Conservation (phyloP, 306 rosid genomes). For the Quercus mongolica region DNA sequence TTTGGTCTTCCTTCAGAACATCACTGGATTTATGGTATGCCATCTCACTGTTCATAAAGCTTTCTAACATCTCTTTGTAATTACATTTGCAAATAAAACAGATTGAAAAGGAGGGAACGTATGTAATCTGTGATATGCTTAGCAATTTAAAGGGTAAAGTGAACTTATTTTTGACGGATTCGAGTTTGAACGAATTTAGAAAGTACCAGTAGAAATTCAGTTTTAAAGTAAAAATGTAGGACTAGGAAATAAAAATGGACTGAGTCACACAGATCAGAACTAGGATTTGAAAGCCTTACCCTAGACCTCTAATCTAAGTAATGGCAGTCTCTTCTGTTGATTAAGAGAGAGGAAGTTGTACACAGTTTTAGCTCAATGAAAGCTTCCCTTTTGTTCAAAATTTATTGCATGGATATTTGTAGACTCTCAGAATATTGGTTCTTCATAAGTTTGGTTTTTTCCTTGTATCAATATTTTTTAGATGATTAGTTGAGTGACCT, state of each 20-base stretch:
- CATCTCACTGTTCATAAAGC: conserved; percentile 10
- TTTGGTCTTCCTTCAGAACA: conserved; percentile 92
- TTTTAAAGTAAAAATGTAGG: conserved; percentile 3
- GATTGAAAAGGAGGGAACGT: not conserved
- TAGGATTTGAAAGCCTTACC: not conserved
- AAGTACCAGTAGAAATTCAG: conserved; percentile 5
- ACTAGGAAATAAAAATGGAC: conserved; percentile 5
- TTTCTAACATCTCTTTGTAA: not conserved
- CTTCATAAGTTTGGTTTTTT: not conserved
- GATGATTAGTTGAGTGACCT: not conserved
- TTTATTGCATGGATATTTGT: not conserved
- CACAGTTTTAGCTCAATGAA: not conserved
- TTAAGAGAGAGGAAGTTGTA: not conserved
- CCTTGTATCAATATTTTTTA: not conserved
- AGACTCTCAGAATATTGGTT: not conserved
- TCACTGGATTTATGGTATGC: conserved; percentile 95
- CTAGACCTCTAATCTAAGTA: not conserved
- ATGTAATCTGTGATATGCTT: not conserved
- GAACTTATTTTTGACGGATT: not conserved
- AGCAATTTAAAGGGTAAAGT: not conserved
- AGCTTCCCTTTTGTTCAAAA: not conserved
- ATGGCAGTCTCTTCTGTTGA: not conserved
- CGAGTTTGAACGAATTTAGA: not conserved
- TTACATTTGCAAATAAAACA: not conserved
- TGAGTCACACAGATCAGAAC: conserved; percentile 1